A percentile compares a stretch with the other conserved stretches of the same genome.
Conservation (phyloP, 192 early-diverging fungal species). For the Coemansia sp. region DNA sequence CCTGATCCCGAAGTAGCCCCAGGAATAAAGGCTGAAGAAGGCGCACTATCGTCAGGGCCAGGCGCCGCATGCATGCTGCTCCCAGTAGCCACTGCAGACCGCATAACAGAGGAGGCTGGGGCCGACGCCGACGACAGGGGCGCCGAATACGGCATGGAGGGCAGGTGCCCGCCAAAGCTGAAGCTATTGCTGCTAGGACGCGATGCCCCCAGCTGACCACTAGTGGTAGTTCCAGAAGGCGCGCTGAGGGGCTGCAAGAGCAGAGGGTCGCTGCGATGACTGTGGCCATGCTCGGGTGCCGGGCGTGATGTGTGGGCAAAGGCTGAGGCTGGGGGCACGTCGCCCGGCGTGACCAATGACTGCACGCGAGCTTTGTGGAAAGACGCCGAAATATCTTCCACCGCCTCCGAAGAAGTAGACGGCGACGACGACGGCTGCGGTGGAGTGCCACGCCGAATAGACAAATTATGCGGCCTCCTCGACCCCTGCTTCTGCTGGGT, state of each 20-base stretch:
- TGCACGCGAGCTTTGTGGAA: slow-evolving; percentile 51
- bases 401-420: slow-evolving; percentile 1
- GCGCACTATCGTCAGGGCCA: slow-evolving; percentile 6
- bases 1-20: neutral
- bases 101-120: slow-evolving; percentile 39
- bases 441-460: neutral
- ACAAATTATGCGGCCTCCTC: slow-evolving; percentile 4
- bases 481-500: neutral
- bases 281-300: slow-evolving; percentile 20
- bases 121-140: slow-evolving; percentile 35
- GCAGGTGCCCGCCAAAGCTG: slow-evolving; percentile 10
- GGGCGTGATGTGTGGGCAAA: slow-evolving; percentile 17
- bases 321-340: slow-evolving; percentile 14
- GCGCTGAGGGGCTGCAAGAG: slow-evolving; percentile 30
- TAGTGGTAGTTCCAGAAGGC: neutral
- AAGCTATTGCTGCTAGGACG: slow-evolving; percentile 49
- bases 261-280: slow-evolving; percentile 14
- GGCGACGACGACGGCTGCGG: slow-evolving; percentile 1
- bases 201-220: slow-evolving; percentile 8
- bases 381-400: slow-evolving; percentile 35
- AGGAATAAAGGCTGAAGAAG: neutral
- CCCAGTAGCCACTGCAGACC: slow-evolving; percentile 6
- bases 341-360: slow-evolving; percentile 26
- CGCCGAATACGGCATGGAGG: neutral
- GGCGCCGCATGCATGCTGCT: neutral